Base-by-base conservation (phyloP, 2,329 filamentous ascomycete species). In the Claviceps spartinae region DNA sequence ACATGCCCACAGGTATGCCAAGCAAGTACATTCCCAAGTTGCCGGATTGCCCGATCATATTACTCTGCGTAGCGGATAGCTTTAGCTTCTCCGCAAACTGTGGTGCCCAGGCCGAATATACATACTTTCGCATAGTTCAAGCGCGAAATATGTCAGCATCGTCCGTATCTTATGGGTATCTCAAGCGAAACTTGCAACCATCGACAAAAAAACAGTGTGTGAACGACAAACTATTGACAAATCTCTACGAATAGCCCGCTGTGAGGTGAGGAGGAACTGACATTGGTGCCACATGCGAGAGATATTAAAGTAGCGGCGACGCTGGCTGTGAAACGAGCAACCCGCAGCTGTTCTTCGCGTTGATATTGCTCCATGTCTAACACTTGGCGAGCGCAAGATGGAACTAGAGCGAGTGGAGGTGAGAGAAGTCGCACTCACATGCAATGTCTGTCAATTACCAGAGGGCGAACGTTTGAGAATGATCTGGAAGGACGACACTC, bases 61-160 rank as follows among this genome's bases (percentile, higher is more conserved):
- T 97, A 68, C 82, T 89, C 67, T 96, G 78, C 2, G 91, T 97
- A n/a, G 93, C 85, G 14, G 89, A 89, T 55, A 97, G 79, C 64
- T 85, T 82, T 60, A 98, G 75, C 60, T 80, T 83, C 62, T 94
- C 83, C 48, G 90, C 89, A 64, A 96, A 96, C 69, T 96, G 90
- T 20, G 93, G 93, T 14, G 88, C 89, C 90, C 93, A 98, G 69
- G 91, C 91, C 52, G 89, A 96, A 70, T 96, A 98, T 64, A 90
- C 91, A 79, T 98, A 97, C 88, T 96, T 63, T 48, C 50, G 30
- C 18, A 50, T 14, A 50, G 13, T 44, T 60, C 56, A 54, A 51
- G 45, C 37, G 36, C 30, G 26, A 37, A 36, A 43, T 46, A 30
- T 14, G 47, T 50, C 49, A 52, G 54, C 42, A 37, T 45, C 16